phyloP scores from a whole-genome alignment of 2,329 filamentous ascomycete genomes.

The Ascochyta fabae region DNA sequence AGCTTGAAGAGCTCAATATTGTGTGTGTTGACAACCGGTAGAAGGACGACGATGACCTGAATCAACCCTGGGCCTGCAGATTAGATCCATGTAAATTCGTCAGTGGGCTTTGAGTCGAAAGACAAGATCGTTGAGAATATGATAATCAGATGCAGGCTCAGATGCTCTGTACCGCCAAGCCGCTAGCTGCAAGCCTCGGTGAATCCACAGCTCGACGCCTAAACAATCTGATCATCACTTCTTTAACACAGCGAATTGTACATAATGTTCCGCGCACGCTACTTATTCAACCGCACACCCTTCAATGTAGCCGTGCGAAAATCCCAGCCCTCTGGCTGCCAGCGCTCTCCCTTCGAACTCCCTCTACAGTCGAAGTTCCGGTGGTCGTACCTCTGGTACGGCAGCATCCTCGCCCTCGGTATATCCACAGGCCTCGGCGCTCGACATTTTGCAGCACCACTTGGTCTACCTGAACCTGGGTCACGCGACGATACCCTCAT shows the following conservation, averaged over 20 bases:
- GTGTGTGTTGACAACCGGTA: constrained; percentile 30
- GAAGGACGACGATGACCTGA: background rate
- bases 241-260: constrained; percentile 6
- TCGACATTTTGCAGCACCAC: constrained; percentile 35
- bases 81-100: background rate
- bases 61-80: background rate
- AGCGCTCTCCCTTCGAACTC: constrained; percentile 7
- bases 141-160: background rate
- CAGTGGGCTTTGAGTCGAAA: background rate
- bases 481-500: constrained; percentile 38
- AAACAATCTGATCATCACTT: constrained; percentile 5
- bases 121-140: background rate
- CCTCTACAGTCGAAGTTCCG: constrained; percentile 35
- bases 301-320: constrained; percentile 6
- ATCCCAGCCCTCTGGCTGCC: constrained; percentile 6
- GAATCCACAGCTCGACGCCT: constrained; percentile 12
- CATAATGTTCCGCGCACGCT: constrained; percentile 33
- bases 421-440: constrained; percentile 33
- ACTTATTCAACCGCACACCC: constrained; percentile 16
- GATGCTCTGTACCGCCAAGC: constrained; percentile 22
- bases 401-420: constrained; percentile 34
- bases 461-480: constrained; percentile 35
- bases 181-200: constrained; percentile 37
- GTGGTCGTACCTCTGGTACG: constrained; percentile 43
- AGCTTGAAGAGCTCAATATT: constrained; percentile 31